These are phyloP conservation scores for Puccinia sorghi DNA, from an alignment of 1,284 basidiomycete species.

Conservation along the genomic window DNA sequence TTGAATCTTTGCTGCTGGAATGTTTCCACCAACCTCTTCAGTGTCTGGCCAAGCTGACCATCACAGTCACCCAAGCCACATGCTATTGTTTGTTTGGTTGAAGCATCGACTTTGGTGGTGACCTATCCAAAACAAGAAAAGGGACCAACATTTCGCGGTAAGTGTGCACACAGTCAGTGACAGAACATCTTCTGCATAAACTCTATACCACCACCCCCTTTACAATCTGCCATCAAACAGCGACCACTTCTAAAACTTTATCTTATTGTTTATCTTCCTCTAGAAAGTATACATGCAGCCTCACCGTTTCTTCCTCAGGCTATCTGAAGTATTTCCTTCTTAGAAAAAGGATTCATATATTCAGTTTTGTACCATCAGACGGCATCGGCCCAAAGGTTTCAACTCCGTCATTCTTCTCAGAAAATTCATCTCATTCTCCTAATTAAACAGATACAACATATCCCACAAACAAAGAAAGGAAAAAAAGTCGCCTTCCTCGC, in stretches of 20 bases:
- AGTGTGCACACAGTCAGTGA: not conserved
- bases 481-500: not conserved
- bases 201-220: not conserved
- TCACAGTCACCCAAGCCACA: not conserved
- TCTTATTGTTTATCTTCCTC: too few species aligned
- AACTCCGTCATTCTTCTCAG: not conserved
- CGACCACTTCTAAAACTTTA: too few species aligned
- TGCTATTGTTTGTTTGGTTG: not conserved
- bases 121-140: not conserved
- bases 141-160: not conserved
- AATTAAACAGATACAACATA: not conserved
- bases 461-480: not conserved
- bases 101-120: not conserved
- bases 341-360: not conserved
- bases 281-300: not conserved
- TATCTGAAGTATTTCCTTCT: not conserved
- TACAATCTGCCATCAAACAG: not conserved
- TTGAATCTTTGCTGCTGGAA: too few species aligned
- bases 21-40: too few species aligned
- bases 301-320: not conserved
- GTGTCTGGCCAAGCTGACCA: not conserved
- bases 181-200: too few species aligned
- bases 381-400: not conserved
- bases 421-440: not conserved
- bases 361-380: not conserved